Conservation (phyloP, 2,329 filamentous ascomycete genomes). For the Cadophora sp. region DNA sequence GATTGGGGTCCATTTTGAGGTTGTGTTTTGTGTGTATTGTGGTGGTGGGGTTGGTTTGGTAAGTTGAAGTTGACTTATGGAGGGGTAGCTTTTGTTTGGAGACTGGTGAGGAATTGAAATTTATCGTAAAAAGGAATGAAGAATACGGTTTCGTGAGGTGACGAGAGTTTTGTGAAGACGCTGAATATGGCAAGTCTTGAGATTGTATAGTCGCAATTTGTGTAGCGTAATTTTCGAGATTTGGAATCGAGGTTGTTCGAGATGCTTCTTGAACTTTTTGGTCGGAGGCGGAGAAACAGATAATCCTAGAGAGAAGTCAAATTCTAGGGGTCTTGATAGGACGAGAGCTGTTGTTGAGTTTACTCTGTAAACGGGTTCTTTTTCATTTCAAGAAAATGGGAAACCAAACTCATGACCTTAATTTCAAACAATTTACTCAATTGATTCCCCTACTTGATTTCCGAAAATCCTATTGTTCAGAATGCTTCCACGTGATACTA, state of each 20-base stretch:
- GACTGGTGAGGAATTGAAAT: background rate
- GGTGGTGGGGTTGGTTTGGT: slow-evolving; percentile 14
- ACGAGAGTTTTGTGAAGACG: background rate
- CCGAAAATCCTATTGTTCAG: background rate
- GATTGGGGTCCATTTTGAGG: slow-evolving; percentile 40
- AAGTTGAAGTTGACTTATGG: slow-evolving; percentile 24
- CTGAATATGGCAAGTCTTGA: background rate
- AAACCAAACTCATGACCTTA: too few relatives aligned
- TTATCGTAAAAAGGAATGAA: background rate
- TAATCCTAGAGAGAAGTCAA: too few relatives aligned
- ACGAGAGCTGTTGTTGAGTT: too few relatives aligned
- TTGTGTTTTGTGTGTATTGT: slow-evolving; percentile 2
- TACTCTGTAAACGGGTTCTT: too few relatives aligned
- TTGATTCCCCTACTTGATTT: too few relatives aligned
- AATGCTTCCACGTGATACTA: background rate
- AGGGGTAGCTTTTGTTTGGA: slow-evolving; percentile 23
- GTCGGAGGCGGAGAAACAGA: slow-evolving; percentile 11
- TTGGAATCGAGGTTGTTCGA: slow-evolving; percentile 2
- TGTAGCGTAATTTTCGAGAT: background rate
- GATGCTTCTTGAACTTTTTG: slow-evolving; percentile 1
- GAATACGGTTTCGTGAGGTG: background rate
- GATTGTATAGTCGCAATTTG: background rate
- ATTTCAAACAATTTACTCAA: too few relatives aligned
- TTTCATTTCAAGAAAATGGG: too few relatives aligned
- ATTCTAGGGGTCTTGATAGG: too few relatives aligned